These are phyloP conservation scores for Penicillium sp. DNA, from an alignment of 2,329 filamentous ascomycete genomes.

Conservation along the genomic window DNA sequence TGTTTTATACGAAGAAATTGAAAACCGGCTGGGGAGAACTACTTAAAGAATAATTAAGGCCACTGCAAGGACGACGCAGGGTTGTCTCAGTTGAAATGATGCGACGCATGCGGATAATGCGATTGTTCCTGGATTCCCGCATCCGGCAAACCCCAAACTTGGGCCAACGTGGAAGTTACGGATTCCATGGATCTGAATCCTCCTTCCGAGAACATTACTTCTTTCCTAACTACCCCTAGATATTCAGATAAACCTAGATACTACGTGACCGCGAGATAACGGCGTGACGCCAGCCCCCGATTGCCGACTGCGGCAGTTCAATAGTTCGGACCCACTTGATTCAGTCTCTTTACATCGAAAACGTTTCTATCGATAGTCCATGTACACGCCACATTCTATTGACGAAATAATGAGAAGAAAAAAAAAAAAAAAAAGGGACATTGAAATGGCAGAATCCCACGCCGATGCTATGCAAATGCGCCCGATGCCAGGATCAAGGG, in stretches of 20 bases:
- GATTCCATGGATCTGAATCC: not conserved
- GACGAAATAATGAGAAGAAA: slow-evolving; percentile 5
- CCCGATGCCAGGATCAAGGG: slow-evolving; percentile 9
- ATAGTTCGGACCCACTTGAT: slow-evolving; percentile 19
- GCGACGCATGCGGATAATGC: slow-evolving; percentile 23
- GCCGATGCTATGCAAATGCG: slow-evolving; percentile 27
- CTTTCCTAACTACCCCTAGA: not conserved
- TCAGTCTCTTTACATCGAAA: slow-evolving; percentile 9
- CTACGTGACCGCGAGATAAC: not conserved
- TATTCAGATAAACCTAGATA: not conserved
- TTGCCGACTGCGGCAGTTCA: slow-evolving; percentile 1
- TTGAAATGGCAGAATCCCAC: slow-evolving; percentile 5
- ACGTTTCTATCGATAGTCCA: slow-evolving; percentile 7
- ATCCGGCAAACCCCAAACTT: slow-evolving; percentile 1
- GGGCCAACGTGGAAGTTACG: not conserved
- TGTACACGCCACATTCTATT: slow-evolving; percentile 22
- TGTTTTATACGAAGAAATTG: not conserved
- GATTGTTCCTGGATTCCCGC: slow-evolving; percentile 15
- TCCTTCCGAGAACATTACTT: not conserved
- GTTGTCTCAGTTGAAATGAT: slow-evolving; percentile 19
- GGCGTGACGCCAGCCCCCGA: not conserved
- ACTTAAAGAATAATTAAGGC: slow-evolving; percentile 5
- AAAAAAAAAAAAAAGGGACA: slow-evolving; percentile 1
- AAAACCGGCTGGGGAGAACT: not conserved
- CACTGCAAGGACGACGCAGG: slow-evolving; percentile 24